Evolutionary conservation across 2,329 filamentous ascomycete genomes (phyloP).

Genomic region (Fusarium sp.): DNA sequence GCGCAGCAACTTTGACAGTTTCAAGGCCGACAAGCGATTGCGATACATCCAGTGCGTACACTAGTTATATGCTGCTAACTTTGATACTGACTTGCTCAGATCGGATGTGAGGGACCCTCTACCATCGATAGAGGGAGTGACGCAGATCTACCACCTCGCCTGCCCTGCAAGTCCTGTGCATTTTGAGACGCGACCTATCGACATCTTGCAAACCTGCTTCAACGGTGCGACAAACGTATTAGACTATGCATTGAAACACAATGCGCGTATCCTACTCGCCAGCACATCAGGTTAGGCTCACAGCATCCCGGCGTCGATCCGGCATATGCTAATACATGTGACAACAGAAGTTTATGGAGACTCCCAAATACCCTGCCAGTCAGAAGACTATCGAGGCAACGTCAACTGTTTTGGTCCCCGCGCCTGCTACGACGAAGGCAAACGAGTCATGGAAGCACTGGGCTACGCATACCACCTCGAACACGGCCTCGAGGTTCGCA

Average conservation of each 20-base stretch:
- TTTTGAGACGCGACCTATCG: conserved; percentile 37
- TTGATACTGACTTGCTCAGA: not conserved
- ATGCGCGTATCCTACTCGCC: conserved; percentile 32
- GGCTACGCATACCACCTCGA: conserved; percentile 49
- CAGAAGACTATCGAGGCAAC: conserved; percentile 56
- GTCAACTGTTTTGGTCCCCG: conserved; percentile 59
- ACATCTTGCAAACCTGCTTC: conserved; percentile 43
- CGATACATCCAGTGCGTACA: not conserved
- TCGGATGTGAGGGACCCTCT: conserved; percentile 37
- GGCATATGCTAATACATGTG: not conserved
- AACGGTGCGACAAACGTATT: conserved; percentile 34
- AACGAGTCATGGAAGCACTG: conserved; percentile 57
- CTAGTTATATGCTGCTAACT: no score
- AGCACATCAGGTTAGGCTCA: conserved; percentile 34
- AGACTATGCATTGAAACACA: conserved; percentile 36
- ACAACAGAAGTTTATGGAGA: conserved; percentile 38
- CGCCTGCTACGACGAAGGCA: conserved; percentile 61
- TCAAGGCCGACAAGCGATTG: not conserved
- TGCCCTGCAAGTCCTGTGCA: conserved; percentile 39
- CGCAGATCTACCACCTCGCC: conserved; percentile 41
- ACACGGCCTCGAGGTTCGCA: conserved; percentile 42
- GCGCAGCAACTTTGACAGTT: conserved; percentile 19
- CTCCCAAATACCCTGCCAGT: conserved; percentile 14
- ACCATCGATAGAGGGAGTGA: conserved; percentile 27
- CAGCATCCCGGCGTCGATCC: not conserved